Evolutionary conservation across 2,329 filamentous ascomycete genomes (phyloP), one percentile per base, ranked within the genome.

Genomic region (Phyllosticta citrichinensis): DNA sequence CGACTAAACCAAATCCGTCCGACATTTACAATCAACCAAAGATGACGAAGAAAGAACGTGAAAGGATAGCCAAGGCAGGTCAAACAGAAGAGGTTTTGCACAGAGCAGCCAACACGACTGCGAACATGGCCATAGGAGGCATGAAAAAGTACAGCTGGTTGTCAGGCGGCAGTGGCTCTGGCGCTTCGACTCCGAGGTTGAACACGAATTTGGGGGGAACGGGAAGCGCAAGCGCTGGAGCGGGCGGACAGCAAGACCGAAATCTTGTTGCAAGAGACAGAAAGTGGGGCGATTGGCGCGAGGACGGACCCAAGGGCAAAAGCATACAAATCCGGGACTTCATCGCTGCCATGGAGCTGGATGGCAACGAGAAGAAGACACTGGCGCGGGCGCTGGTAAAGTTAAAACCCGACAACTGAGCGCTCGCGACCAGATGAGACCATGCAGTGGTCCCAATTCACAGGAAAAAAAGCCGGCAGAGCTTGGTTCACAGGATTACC

Each of bases 241-340:
- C 68, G 30, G 75, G 71, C 52, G 74, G 69, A 51, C 65, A 64
- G 50, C 60, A 67, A 11, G 71, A 74, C 24, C 70, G 70, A 20
- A 71, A 76, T 52, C 72, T 87, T 61, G 83, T 83, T 3, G 80
- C 77, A 1, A 81, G 84, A 35, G 81, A 83, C 17, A 80, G 83
- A 24, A 84, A 85, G 58, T 83, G 85, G 58, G 89, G 89, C n/a
- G 80, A 82, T 17, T 89, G 87, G 82, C 83, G 89, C 62, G 91
- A 97, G 73, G 87, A 91, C 67, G 85, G 84, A 58, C 84, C 87
- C 22, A 91, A 90, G 33, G 60, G 60, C 47, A 40, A 55, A 30
- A 86, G 87, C 25, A 89, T 97, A 55, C 91, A 97, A 75, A 78
- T 96, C 58, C 83, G 93, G 60, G 93, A 97, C 73, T 86, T 91